phyloP scores from a whole-genome alignment of 257 asterid genomes.

The Solanum clarkiae region DNA sequence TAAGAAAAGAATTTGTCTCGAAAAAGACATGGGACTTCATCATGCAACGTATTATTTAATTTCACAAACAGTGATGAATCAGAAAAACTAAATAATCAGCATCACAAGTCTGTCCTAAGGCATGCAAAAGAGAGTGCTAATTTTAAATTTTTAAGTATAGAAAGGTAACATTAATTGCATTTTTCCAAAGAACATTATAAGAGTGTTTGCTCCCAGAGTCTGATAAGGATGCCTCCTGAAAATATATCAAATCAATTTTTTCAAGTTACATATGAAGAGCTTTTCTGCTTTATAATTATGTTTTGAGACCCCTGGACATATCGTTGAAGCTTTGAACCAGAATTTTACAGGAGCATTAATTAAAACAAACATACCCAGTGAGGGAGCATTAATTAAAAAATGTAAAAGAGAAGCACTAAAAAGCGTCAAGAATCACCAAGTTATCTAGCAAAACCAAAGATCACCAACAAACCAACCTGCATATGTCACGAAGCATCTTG shows the following conservation, averaged over 20 bases:
- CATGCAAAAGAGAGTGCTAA: background rate
- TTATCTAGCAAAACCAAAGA: background rate
- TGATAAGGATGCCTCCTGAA: background rate
- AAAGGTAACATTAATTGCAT: background rate
- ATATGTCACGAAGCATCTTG: constrained; percentile 93
- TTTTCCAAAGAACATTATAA: background rate
- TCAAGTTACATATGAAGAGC: background rate
- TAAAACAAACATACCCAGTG: too few relatives aligned
- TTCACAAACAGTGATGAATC: background rate
- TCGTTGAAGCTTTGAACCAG: background rate
- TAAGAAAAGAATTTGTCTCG: background rate
- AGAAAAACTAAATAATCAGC: background rate
- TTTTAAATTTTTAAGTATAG: background rate
- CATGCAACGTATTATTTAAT: background rate
- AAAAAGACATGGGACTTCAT: background rate
- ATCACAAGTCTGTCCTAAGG: background rate
- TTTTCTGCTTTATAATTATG: background rate
- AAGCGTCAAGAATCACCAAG: background rate
- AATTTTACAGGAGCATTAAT: background rate
- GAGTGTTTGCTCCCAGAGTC: background rate
- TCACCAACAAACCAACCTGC: constrained; percentile 56
- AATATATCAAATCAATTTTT: background rate
- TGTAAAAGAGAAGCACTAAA: background rate
- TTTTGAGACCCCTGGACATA: background rate
- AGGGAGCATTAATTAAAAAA: background rate